Base-by-base conservation (phyloP, 2,329 filamentous ascomycete species). In the Trichoderma afroharzianum region DNA sequence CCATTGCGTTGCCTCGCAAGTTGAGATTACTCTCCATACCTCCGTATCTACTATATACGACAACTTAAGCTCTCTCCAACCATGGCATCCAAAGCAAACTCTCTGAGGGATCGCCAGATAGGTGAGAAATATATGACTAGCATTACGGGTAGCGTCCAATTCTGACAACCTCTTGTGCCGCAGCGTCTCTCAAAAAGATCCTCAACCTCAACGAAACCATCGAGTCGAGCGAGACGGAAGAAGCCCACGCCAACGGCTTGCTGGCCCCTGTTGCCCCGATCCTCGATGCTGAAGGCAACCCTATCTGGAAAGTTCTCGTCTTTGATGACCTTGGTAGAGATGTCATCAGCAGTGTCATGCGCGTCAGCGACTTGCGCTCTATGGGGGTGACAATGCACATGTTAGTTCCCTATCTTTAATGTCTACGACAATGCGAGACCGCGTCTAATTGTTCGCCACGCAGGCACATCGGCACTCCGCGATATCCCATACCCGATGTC, bases 331-430 rank as follows among this genome's bases (percentile, higher is more conserved):
- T 91, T 4, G 96, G 95, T 62, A 88, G 95, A 80, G 95, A 98
- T 88, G 93, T 99, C 72, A 98, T 99, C 78, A 98, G 94, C 84
- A 98, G 95, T 78, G 95, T 99, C 3, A 86, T 99, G 74, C 89
- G 95, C 72, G 96, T 99, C 74, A 97, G 94, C 79, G 96, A 99
- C 82, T 85, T 99, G 79, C 88, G 97, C 74, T 89, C 92, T 73
- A 94, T 96, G 89, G 96, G 97, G n/a, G 93, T 98, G 68, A 98
- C 94, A 50, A 96, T 97, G 87, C 94, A 98, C 83, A 90, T 97
- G 93, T 97, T 87, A 74, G 83, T 78, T 67, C 58, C 33, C 1
- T 11, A 18, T 32, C 9, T 18, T 33, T 36, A 8, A 28, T 32
- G 26, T 18, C n/a, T 11, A 26, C 21, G 63, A 15, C 18, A 24